Base-by-base conservation (phyloP, 1,139 yeast species). In the Meyerozyma carpophila region DNA sequence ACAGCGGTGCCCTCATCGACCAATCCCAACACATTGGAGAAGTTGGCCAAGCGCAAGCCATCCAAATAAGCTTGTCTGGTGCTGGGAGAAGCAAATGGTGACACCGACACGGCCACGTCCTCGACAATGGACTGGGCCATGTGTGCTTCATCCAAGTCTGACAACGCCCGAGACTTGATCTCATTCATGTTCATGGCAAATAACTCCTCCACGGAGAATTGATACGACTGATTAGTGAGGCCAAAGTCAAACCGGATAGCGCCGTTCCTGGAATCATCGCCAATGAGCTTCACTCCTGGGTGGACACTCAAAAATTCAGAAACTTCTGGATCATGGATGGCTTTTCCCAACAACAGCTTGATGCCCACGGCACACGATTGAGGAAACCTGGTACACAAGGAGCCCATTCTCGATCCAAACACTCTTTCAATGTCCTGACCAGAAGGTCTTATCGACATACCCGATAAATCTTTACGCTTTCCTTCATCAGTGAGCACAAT, bases 1-100 rank as follows among this genome's bases (percentile, higher is more conserved):
- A 89, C 93, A 2, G 98, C 91, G 14, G 89, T 69, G 14, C 97
- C 98, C 60, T 93, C 98, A 56, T 87, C 93, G 2, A 91, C 85
- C 42, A 89, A 68, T 0, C 85, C 80, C 49, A 84, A 74, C 18
- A 82, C 75, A 36, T 76, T 73, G 20, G 68, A 55, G 52, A 86
- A 68, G 18, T 84, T 88, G 1, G 96, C 86, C 44, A 88, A 68
- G 39, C 77, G 77, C 37, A 85, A 84, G 3, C 94, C 81, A 55
- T 89, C 96, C 38, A 76, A 66, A 41, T 89, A 66, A 0, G 96
- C 87, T 40, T 69, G 70, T 56, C 96, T 79, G 56, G 88, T 85
- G 18, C 77, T 72, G 45, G 79, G 79, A 31, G 73, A 63, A 49
- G 82, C 87, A 56, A 70, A 84, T 4, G 88, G 83, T 5, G 98